A percentile compares a stretch with the other conserved stretches of the same genome.
These are phyloP conservation scores for Candida oleophila DNA, from an alignment of 805 yeast genomes.

Conservation along the genomic window DNA sequence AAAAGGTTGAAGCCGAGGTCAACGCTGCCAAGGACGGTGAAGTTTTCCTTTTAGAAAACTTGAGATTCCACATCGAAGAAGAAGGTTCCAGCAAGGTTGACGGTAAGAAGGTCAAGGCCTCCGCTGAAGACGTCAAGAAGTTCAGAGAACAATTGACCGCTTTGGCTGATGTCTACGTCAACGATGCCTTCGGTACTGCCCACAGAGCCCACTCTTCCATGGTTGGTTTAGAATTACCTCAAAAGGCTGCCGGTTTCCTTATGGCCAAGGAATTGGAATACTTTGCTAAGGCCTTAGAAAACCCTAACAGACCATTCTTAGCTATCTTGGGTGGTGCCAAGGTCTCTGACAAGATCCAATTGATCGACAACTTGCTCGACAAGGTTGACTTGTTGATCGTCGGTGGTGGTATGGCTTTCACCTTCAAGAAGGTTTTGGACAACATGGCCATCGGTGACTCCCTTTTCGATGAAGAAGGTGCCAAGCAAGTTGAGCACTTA, in stretches of 20 bases:
- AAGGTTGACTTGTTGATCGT: conserved; percentile 92
- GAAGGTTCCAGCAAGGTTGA: conserved; percentile 88
- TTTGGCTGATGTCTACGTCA: conserved; percentile 94
- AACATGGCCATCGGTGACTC: conserved; percentile 88
- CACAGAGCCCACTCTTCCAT: conserved; percentile 99
- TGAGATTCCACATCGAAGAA: conserved; percentile 97
- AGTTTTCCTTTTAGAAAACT: conserved; percentile 90
- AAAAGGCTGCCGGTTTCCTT: conserved; percentile 98
- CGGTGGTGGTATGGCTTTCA: conserved; percentile 99
- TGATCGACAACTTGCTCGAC: conserved; percentile 94
- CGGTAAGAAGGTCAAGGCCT: conserved; percentile 93
- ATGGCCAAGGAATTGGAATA: conserved; percentile 96
- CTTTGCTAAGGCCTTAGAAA: conserved; percentile 97
- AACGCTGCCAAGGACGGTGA: conserved; percentile 73
- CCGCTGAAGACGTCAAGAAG: conserved; percentile 73
- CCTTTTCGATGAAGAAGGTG: conserved; percentile 89
- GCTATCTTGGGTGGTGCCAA: conserved; percentile 99
- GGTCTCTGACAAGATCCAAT: conserved; percentile 97
- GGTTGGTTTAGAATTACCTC: conserved; percentile 95
- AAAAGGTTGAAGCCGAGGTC: conserved; percentile 80
- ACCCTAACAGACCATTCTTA: conserved; percentile 96
- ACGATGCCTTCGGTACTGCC: conserved; percentile 99
- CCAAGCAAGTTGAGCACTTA: conserved; percentile 89
- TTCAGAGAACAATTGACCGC: conserved; percentile 90
- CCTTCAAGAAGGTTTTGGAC: conserved; percentile 92